Evolutionary conservation across 2,329 filamentous ascomycete species (phyloP).

Genomic region (Nothophoma quercina): DNA sequence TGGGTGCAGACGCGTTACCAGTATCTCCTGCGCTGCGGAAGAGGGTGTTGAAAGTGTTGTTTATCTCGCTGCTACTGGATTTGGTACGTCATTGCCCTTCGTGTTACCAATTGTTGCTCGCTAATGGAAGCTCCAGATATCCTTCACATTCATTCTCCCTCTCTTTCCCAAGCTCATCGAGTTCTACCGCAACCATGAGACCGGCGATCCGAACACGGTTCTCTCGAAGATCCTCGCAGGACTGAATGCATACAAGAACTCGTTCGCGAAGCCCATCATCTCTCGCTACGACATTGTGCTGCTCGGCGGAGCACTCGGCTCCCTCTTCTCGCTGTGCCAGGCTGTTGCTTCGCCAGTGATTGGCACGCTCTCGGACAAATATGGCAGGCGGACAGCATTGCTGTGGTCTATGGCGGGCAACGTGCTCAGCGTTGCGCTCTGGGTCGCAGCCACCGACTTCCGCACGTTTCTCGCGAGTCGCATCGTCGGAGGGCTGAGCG

Average conservation of each 20-base stretch:
- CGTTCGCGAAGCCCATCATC: slow-evolving; percentile 91
- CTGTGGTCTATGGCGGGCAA: slow-evolving; percentile 94
- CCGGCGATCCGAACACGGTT: slow-evolving; percentile 65
- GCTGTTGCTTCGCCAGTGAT: slow-evolving; percentile 92
- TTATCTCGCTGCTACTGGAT: slow-evolving; percentile 87
- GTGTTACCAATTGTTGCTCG: slow-evolving; percentile 19
- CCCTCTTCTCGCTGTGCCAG: slow-evolving; percentile 91
- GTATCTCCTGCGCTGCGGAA: slow-evolving; percentile 66
- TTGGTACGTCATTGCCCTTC: slow-evolving; percentile 67
- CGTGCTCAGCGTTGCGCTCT: slow-evolving; percentile 89
- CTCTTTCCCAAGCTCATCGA: slow-evolving; percentile 94
- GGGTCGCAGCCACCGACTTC: slow-evolving; percentile 94
- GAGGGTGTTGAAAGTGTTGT: slow-evolving; percentile 84
- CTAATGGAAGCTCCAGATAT: slow-evolving; percentile 69
- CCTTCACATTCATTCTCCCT: slow-evolving; percentile 97
- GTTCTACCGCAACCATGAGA: slow-evolving; percentile 91
- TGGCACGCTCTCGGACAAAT: slow-evolving; percentile 83
- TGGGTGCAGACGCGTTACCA: slow-evolving; percentile 32
- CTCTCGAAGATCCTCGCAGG: slow-evolving; percentile 81
- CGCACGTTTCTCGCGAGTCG: slow-evolving; percentile 94
- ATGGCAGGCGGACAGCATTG: slow-evolving; percentile 86
- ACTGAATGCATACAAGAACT: slow-evolving; percentile 92
- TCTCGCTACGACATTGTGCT: slow-evolving; percentile 97
- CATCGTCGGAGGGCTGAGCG: slow-evolving; percentile 89
- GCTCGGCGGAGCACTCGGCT: slow-evolving; percentile 90